Evolutionary conservation across 2,329 filamentous ascomycete species (phyloP), one percentile per base, ranked within the genome.

Genomic region (Exophiala viscosa): DNA sequence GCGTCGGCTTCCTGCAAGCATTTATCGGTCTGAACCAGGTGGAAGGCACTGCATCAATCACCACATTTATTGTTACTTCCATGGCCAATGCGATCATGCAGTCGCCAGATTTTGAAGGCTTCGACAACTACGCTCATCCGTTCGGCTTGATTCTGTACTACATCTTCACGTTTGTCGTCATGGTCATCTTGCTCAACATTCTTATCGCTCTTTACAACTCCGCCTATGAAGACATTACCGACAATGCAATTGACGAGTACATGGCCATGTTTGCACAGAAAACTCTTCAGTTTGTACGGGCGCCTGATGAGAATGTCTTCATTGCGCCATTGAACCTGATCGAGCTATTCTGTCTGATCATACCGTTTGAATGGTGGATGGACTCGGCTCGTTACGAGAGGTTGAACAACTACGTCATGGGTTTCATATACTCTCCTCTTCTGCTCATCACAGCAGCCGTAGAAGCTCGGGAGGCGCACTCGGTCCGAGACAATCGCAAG

Each of bases 111-210:
- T 97, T 99, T 56, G 76, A 79, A 4, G 88, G 86, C 0, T 97
- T 97, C 65, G 90, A 96, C 60, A 80, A 85, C 18, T 99, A 97
- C 67, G 88, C 87, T 17, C 90, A 88, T 10, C 93, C 93, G 0
- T 99, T 96, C 68, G 93, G 93, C 7, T 81, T 96, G 45, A 88
- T 96, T 31, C 84, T 99, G 8, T 99, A 99, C 75, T 99, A 99
- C 74, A 82, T 95, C 67, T 99, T 96, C 70, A 95, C 92, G 14
- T 99, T 99, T 66, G 85, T 97, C 35, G 88, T 99, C 65, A 96
- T 96, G 87, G 91, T 93, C 59, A 79, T 99, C 51, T 77, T 97
- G 20, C 82, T 99, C 61, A 99, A 99, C 69, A 90, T 99, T 63
- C 83, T 99, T 52, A 97, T 99, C 66, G 93, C 93, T 0, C 82